Conservation (phyloP, 2,329 filamentous ascomycete genomes). For the Calonectria pauciramosa region DNA sequence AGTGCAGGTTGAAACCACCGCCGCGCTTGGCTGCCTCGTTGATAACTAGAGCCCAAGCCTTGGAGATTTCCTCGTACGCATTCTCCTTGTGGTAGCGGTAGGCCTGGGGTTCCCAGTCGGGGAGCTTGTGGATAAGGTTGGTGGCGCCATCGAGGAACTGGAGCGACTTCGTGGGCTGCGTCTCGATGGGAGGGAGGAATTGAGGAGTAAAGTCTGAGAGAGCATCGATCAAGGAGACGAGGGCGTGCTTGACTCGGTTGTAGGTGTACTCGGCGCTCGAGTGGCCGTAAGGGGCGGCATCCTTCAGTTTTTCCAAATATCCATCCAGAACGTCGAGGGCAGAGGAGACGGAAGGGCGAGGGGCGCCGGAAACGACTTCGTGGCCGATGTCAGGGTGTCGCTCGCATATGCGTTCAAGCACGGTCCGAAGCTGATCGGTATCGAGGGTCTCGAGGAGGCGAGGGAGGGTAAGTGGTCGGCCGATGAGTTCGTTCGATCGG, state of each 20-base stretch:
- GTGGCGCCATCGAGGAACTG: slow-evolving; percentile 92
- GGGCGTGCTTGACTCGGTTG: slow-evolving; percentile 87
- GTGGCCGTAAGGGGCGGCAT: slow-evolving; percentile 88
- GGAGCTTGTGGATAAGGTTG: slow-evolving; percentile 88
- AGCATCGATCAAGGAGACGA: slow-evolving; percentile 87
- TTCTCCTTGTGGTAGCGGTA: slow-evolving; percentile 95
- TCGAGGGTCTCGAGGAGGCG: slow-evolving; percentile 96
- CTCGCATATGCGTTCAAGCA: slow-evolving; percentile 93
- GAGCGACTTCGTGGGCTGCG: slow-evolving; percentile 85
- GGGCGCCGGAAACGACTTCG: slow-evolving; percentile 87
- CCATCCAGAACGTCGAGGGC: slow-evolving; percentile 84
- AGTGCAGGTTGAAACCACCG: slow-evolving; percentile 89
- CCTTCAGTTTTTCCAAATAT: slow-evolving; percentile 84
- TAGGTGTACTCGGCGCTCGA: slow-evolving; percentile 93
- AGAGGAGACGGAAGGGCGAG: slow-evolving; percentile 86
- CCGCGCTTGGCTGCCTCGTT: slow-evolving; percentile 92
- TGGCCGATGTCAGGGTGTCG: slow-evolving; percentile 87
- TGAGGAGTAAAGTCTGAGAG: slow-evolving; percentile 95
- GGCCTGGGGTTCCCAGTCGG: slow-evolving; percentile 89
- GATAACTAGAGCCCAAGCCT: slow-evolving; percentile 93
- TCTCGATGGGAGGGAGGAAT: slow-evolving; percentile 92
- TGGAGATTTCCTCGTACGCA: slow-evolving; percentile 95
- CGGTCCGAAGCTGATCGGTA: slow-evolving; percentile 83
- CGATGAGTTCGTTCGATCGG: slow-evolving; percentile 74
- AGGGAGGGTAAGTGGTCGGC: slow-evolving; percentile 68